phyloP scores from a whole-genome alignment of 2,329 filamentous ascomycete species.

The Aspergillus niger region DNA sequence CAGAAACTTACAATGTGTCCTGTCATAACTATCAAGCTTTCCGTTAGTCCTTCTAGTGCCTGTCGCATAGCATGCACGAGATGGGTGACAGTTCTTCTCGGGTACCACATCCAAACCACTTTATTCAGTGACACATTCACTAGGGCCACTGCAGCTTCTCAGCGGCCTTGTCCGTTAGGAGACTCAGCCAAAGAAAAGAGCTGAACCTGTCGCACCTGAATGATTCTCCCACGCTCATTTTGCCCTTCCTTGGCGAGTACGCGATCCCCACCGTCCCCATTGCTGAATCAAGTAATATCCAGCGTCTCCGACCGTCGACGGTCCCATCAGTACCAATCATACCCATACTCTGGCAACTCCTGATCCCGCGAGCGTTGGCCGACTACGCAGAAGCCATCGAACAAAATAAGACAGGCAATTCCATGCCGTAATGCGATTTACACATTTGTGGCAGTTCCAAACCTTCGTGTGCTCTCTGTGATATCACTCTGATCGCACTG shows the following conservation, averaged over 20 bases:
- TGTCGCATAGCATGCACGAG: not conserved
- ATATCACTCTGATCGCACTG: slow-evolving; percentile 5
- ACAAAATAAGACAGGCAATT: not conserved
- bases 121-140: not conserved
- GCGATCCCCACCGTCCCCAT: slow-evolving; percentile 1
- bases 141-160: not conserved
- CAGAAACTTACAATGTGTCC: not conserved
- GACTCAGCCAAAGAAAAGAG: not conserved
- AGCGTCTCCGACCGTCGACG: slow-evolving; percentile 2
- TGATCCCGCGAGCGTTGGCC: not conserved
- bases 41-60: not conserved
- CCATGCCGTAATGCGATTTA: not conserved
- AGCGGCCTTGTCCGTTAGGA: not conserved
- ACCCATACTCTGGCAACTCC: not conserved
- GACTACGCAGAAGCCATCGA: not conserved
- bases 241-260: slow-evolving; percentile 1
- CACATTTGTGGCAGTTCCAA: not conserved
- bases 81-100: not conserved
- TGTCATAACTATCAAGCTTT: not conserved
- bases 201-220: not conserved
- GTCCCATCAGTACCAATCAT: not conserved
- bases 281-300: slow-evolving; percentile 4
- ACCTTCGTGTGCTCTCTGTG: not conserved
- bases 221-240: not conserved
- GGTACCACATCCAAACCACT: not conserved